phyloP scores from a whole-genome alignment of 352 stramenopile genomes.

The Thraustochytrium striatum region DNA sequence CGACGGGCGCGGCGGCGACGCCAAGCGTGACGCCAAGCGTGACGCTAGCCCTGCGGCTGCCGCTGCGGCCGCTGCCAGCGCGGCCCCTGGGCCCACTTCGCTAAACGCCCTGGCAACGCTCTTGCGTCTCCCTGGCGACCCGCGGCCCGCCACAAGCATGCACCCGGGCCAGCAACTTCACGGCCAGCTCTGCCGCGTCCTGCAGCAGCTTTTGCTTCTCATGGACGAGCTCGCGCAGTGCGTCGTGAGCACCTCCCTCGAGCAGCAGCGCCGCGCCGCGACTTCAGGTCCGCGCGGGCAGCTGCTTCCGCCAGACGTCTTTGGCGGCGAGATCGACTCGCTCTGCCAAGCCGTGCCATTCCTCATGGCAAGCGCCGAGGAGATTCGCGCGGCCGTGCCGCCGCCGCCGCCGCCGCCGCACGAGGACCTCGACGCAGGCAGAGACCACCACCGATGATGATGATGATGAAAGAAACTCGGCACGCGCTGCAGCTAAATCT shows the following conservation, averaged over 20 bases:
- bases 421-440: neutral
- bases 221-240: neutral
- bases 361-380: neutral
- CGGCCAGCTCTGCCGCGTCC: neutral
- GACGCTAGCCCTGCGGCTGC: neutral
- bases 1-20: neutral
- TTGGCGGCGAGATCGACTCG: neutral
- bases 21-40: neutral
- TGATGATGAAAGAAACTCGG: neutral
- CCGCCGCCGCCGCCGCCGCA: too few relatives aligned
- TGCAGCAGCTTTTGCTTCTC: neutral
- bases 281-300: neutral
- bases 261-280: neutral
- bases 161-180: neutral
- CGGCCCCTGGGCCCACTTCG: neutral
- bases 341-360: neutral
- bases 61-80: neutral
- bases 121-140: neutral
- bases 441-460: neutral
- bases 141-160: neutral
- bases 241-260: neutral
- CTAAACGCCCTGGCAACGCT: neutral
- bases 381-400: neutral
- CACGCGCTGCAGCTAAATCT: too few relatives aligned
- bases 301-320: neutral